Base-by-base conservation (phyloP, 306 rosid genomes). In the Cucurbita ficifolia region DNA sequence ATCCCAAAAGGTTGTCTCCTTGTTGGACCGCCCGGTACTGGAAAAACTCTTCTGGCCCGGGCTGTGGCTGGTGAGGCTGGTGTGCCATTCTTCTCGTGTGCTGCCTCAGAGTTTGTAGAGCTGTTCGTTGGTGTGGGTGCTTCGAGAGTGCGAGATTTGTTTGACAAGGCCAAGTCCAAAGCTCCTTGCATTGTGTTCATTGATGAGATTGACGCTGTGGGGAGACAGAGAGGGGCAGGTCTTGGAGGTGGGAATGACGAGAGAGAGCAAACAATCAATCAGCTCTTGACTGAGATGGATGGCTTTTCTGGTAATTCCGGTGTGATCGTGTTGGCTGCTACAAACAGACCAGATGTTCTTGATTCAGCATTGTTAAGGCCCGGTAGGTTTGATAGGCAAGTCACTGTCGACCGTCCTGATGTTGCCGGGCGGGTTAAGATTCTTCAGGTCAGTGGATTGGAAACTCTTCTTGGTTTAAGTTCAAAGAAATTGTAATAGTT, bases 161-260 rank as follows among this genome's bases (percentile, higher is more conserved):
- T 95, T 49, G 99, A 95, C 87, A 95, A 95, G 86, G 99, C 99
- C 0, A 95, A 95, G 81, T 84, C 91, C 9, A 95, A 95, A 82
- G 99, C 99, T 3, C 99, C 99, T 0, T 95, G 99, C 84, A 95
- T 95, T 91, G 99, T 95, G 50, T 91, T 95, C 72, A 95, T 95
- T 29, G 99, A 95, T 83, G 99, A 95, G 76, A 95, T 95, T 57
- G 99, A 95, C 71, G 97, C 97, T 0, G 97, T 95, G 6, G 97
- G 99, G 70, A 89, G 99, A 80, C 99, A 95, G 91, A 89, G 99
- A 89, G 99, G 99, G 59, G 99, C 99, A 0, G 99, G 99, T 13
- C 83, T 95, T n/a, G 99, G 99, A 22, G 99, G 97, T 63, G 99
- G 97, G 38, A 95, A 95, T 64, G 99, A 95, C 49, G 99, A 95